Evolutionary conservation across 2,329 filamentous ascomycete species (phyloP), one percentile per base, ranked within the genome.

Genomic region (Cladosporium sphaerospermum): DNA sequence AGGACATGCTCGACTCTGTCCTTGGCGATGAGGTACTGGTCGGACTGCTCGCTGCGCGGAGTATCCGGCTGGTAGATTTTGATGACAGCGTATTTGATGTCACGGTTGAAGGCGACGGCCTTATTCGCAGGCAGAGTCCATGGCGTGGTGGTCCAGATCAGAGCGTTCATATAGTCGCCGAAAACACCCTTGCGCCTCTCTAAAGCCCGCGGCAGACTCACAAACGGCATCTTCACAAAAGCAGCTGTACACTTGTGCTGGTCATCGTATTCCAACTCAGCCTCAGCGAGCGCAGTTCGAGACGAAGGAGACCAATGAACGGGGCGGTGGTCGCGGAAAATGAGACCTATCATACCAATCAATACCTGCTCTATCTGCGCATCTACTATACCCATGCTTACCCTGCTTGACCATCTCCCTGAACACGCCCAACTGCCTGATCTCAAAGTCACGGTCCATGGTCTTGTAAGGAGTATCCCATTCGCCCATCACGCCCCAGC

Each of bases 111-210:
- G 2, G 89, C 91, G 67, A 99, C 90, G 0, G 89, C 91, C 65
- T 83, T 83, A 67, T 99, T 99, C 2, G 92, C 91, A 0, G 93
- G 92, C 4, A 99, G 75, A 0, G 93, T 99, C 93, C 93, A 99
- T 0, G 93, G 93, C 0, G 93, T 99, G 0, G 93, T 99, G 2
- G 93, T 99, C 93, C 93, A 99, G 48, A 97, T 88, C n/a, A 93
- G 79, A n/a, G 87, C 89, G 67, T 79, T 86, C 9, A 96, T 65
- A 4, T 75, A 72, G 3, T 77, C 76, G 5, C 70, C 59, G 18
- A 80, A 67, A 3, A 75, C 61, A 23, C 65, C 59, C 2, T 68
- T 60, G 14, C 63, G 55, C 0, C 57, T 47, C 23, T 57, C 51
- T 8, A 84, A 60, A 19, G 71, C 64, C 7, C 71, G 64, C 0